phyloP scores from a whole-genome alignment of 2,329 filamentous ascomycete genomes.

The Exophiala sp. region DNA sequence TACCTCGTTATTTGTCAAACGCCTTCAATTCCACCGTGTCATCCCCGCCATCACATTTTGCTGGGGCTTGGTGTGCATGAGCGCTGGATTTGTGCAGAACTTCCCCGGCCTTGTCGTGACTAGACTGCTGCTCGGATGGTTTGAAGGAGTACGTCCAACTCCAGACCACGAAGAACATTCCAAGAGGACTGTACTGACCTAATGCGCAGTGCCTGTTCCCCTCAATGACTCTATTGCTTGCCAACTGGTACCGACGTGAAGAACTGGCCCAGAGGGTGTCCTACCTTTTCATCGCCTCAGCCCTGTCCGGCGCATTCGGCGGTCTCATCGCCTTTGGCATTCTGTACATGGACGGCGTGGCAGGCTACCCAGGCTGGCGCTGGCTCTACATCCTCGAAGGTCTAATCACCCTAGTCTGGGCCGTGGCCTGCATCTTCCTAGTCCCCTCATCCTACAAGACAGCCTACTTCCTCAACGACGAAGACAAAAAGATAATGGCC shows the following conservation, averaged over 20 bases:
- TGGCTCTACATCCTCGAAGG: slow-evolving; percentile 33
- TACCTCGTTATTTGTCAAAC: slow-evolving; percentile 48
- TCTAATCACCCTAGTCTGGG: slow-evolving; percentile 31
- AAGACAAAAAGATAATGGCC: slow-evolving; percentile 35
- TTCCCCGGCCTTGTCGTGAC: slow-evolving; percentile 41
- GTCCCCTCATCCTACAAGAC: slow-evolving; percentile 34
- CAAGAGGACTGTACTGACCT: too few relatives aligned
- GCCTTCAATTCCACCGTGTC: slow-evolving; percentile 42
- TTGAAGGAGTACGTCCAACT: slow-evolving; percentile 31
- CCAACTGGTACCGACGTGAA: slow-evolving; percentile 41
- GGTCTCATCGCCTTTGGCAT: slow-evolving; percentile 27
- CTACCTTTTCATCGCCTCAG: slow-evolving; percentile 36
- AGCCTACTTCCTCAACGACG: slow-evolving; percentile 32
- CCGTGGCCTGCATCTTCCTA: slow-evolving; percentile 28
- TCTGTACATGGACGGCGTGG: slow-evolving; percentile 48
- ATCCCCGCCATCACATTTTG: slow-evolving; percentile 41
- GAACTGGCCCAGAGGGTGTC: slow-evolving; percentile 42
- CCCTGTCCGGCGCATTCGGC: slow-evolving; percentile 24
- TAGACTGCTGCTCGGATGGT: slow-evolving; percentile 39
- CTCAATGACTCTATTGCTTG: slow-evolving; percentile 39
- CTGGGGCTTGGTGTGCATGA: slow-evolving; percentile 50
- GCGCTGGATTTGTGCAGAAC: slow-evolving; percentile 46
- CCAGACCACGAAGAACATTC: slow-evolving; percentile 12
- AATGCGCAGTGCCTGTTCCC: slow-evolving; percentile 34
- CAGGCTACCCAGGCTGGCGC: slow-evolving; percentile 37